phyloP scores from a whole-genome alignment of 2,329 filamentous ascomycete genomes.

The Sporothrix humicola region DNA sequence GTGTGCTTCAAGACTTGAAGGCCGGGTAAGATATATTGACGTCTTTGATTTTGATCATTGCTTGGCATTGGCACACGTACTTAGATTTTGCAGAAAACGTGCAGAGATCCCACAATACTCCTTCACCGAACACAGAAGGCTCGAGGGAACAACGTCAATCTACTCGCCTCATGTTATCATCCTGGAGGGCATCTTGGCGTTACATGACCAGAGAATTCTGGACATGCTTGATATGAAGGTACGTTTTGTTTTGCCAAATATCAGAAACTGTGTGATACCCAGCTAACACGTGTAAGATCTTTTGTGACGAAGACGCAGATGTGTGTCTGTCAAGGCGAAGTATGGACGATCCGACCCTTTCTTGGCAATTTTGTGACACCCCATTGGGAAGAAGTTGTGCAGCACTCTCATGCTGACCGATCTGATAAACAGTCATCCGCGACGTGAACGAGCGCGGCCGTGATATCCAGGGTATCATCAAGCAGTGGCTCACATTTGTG shows the following conservation, averaged over 20 bases:
- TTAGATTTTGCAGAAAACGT: constrained; percentile 64
- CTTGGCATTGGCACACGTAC: neutral
- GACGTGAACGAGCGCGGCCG: constrained; percentile 89
- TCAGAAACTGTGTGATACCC: no score
- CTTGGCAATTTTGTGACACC: constrained; percentile 1
- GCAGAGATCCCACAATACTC: constrained; percentile 95
- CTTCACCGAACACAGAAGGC: constrained; percentile 85
- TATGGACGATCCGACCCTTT: constrained; percentile 51
- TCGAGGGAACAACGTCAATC: constrained; percentile 80
- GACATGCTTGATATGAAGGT: constrained; percentile 91
- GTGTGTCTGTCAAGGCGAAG: constrained; percentile 88
- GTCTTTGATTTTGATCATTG: neutral
- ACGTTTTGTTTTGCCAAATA: constrained; percentile 38
- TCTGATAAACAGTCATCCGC: constrained; percentile 66
- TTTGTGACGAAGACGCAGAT: constrained; percentile 94
- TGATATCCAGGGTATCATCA: constrained; percentile 93
- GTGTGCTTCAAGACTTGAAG: constrained; percentile 82
- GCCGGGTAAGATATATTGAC: constrained; percentile 69
- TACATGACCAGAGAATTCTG: constrained; percentile 85
- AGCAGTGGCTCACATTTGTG: constrained; percentile 96
- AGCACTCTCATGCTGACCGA: constrained; percentile 28
- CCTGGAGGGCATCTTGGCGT: constrained; percentile 91
- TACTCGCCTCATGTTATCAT: constrained; percentile 97
- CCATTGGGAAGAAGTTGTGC: neutral
- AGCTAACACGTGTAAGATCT: constrained; percentile 64